Conservation (phyloP, 2,329 filamentous ascomycete species). For the Calonectria pseudoturangicola region DNA sequence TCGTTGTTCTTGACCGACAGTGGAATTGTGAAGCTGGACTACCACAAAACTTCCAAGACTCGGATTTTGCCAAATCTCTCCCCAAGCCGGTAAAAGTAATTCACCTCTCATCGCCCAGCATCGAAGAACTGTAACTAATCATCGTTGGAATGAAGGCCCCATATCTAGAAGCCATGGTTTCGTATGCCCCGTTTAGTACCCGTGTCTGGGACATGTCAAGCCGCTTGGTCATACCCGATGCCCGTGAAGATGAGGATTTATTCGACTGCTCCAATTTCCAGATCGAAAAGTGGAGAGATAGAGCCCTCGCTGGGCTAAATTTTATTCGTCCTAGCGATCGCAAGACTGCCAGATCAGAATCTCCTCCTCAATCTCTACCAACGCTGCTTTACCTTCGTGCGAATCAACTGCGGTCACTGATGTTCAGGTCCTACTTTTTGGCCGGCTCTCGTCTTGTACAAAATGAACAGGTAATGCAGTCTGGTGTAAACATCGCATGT, state of each 20-base stretch:
- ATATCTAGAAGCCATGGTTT: not conserved
- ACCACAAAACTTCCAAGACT: conserved; percentile 2
- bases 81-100: not conserved
- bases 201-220: conserved; percentile 6
- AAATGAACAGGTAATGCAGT: not conserved
- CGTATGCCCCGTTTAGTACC: not conserved
- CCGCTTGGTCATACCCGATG: not conserved
- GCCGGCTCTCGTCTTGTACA: not conserved
- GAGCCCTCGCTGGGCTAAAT: not conserved
- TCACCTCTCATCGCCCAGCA: too few species aligned
- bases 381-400: conserved; percentile 17
- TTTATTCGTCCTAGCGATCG: not conserved
- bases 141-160: not conserved
- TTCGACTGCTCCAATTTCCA: conserved; percentile 9
- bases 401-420: conserved; percentile 1
- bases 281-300: conserved; percentile 1
- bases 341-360: not conserved
- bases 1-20: not conserved
- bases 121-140: not conserved
- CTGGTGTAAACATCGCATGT: not conserved
- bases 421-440: conserved; percentile 10
- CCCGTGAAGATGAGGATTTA: not conserved
- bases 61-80: conserved; percentile 4
- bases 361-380: not conserved
- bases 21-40: conserved; percentile 3